phyloP scores from a whole-genome alignment of 495 filamentous ascomycete genomes.

The Neurospora discreta region DNA sequence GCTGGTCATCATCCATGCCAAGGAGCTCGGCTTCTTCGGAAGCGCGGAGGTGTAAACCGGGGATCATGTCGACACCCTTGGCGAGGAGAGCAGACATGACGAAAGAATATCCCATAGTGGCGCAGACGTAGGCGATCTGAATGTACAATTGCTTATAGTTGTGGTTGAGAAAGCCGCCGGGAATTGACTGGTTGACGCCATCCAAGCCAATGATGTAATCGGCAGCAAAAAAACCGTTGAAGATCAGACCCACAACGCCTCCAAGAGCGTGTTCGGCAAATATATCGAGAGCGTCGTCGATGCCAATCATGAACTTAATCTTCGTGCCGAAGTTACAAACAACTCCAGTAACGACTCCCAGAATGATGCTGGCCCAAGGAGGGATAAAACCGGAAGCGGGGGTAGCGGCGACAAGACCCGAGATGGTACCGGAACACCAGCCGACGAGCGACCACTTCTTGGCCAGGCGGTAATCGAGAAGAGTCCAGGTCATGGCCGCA shows the following conservation, averaged over 20 bases:
- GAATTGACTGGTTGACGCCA: conserved; percentile 71
- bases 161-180: conserved; percentile 78
- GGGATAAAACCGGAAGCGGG: conserved; percentile 79
- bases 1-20: conserved; percentile 98
- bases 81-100: conserved; percentile 76
- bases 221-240: conserved; percentile 86
- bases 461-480: conserved; percentile 90
- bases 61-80: conserved; percentile 72
- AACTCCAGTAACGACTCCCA: conserved; percentile 75
- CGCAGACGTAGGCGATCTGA: conserved; percentile 82
- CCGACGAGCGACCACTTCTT: conserved; percentile 99
- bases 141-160: conserved; percentile 86
- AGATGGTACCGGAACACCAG: conserved; percentile 93
- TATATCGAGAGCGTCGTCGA: conserved; percentile 96
- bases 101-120: conserved; percentile 66
- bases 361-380: conserved; percentile 78
- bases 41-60: conserved; percentile 84
- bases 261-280: conserved; percentile 96
- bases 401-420: conserved; percentile 83
- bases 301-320: conserved; percentile 89
- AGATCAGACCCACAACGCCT: conserved; percentile 82
- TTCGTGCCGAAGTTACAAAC: conserved; percentile 94
- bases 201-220: conserved; percentile 87
- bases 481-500: conserved; percentile 74
- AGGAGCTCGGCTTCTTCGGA: conserved; percentile 94